These are phyloP conservation scores for Aspergillus sclerotiicarbonarius DNA, from an alignment of 495 filamentous ascomycete genomes.

Conservation along the genomic window DNA sequence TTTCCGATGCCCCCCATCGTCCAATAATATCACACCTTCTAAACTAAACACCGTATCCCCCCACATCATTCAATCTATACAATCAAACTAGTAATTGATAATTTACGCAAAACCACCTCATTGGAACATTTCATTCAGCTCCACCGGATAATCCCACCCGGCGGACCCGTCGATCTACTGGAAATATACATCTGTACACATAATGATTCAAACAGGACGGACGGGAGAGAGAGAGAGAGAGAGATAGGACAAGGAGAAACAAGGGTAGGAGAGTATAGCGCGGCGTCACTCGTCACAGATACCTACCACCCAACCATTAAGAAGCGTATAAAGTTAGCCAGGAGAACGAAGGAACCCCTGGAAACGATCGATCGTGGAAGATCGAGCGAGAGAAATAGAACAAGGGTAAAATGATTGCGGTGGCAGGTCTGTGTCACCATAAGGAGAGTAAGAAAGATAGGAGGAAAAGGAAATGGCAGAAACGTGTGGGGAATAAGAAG, in stretches of 20 bases:
- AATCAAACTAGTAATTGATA: too few species aligned
- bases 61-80: too few species aligned
- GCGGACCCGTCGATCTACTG: slow-evolving; percentile 2
- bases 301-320: slow-evolving; percentile 37
- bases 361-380: slow-evolving; percentile 15
- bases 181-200: slow-evolving; percentile 42
- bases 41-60: too few species aligned
- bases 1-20: too few species aligned
- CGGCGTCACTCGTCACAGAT: slow-evolving; percentile 31
- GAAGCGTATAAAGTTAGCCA: slow-evolving; percentile 19
- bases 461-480: slow-evolving; percentile 17
- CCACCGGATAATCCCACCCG: background rate
- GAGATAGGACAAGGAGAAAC: slow-evolving; percentile 14
- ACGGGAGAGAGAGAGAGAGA: slow-evolving; percentile 18
- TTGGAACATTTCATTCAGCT: background rate
- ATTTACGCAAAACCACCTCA: too few species aligned
- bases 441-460: slow-evolving; percentile 23
- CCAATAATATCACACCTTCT: too few species aligned
- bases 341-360: slow-evolving; percentile 10
- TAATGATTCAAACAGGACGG: slow-evolving; percentile 12
- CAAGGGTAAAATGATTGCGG: slow-evolving; percentile 24
- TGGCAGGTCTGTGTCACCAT: slow-evolving; percentile 28
- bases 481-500: slow-evolving; percentile 32
- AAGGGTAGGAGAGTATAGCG: slow-evolving; percentile 20
- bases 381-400: slow-evolving; percentile 18